Base-by-base conservation (phyloP, 305 asterid species). In the Petunia hybrid region DNA sequence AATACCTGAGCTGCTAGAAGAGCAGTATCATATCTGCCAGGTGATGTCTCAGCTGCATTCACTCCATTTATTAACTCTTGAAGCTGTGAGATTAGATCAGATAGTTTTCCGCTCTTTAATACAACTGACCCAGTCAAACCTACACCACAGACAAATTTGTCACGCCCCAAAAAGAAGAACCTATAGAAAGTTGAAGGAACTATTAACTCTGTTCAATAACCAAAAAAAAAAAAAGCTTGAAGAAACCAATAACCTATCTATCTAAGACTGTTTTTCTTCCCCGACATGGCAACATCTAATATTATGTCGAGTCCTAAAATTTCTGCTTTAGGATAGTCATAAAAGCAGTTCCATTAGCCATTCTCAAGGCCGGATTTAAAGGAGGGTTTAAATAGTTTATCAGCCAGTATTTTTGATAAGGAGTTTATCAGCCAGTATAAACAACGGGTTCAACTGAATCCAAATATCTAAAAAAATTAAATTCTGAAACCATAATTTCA, bases 111-210 rank as follows among this genome's bases (percentile, higher is more conserved):
- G 71, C 93, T 91, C 84, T 91, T 92, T 91, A 92, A 87, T 85
- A 92, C 77, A 60, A 92, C 87, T 14, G 97, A 91, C 83, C 97
- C 96, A 74, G 97, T 92, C 70, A 92, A 86, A 81, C 97, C 97
- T 92, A 78, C 59, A 60, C 81, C 73, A 62, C 62, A 78, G 68
- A 75, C 76, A 66, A 85, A 70, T 82, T 59, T 45, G 59, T 69
- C 81, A 45, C 57, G 14, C 55, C 68, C 67, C 8, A n/a, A 56
- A 78, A 13, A 2, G 8, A 80, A 36, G 61, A 78, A 35, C 9
- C 46, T 64, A 31, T 55, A 13, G 43, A 41, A 14, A 78, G 45
- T 63, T 48, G 62, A 73, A 35, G 78, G 78, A 64, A 74, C 22
- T 51, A 73, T 31, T 66, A 31, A 69, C 77, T 70, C 79, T 78